Percentiles rank a stretch among this genome's conserved stretches.
Evolutionary conservation across 129 eudicot genomes (phyloP).

Genomic region (Arctium minus): DNA sequence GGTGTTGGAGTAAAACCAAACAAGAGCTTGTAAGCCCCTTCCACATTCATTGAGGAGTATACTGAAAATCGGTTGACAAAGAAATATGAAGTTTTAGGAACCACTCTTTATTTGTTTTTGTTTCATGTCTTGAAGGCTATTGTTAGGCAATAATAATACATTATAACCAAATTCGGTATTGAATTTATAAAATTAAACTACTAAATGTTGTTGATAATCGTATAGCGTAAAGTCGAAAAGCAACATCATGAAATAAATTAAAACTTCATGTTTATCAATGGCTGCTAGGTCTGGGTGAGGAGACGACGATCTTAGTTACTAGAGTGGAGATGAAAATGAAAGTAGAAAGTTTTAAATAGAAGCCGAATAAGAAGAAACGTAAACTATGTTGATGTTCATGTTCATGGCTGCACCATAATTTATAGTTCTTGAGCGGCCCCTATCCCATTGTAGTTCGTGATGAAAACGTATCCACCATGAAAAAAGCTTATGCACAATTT

Average conservation of each 20-base stretch:
- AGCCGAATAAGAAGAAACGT: background rate
- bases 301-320: background rate
- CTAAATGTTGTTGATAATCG: too few relatives aligned
- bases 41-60: too few relatives aligned
- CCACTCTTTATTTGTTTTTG: background rate
- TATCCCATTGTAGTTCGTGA: background rate
- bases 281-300: background rate
- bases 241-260: background rate
- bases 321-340: background rate
- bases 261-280: background rate
- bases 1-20: too few relatives aligned
- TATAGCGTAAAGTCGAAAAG: background rate
- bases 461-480: background rate
- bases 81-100: background rate
- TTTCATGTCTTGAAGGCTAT: background rate
- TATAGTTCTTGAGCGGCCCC: background rate
- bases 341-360: background rate
- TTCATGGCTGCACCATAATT: background rate
- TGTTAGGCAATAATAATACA: background rate
- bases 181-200: too few relatives aligned
- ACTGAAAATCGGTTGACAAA: background rate
- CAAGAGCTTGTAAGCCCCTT: too few relatives aligned
- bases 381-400: background rate
- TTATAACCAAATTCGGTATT: background rate
- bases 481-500: background rate